Conservation (phyloP, 495 filamentous ascomycete species). For the Gamarada debralockiae region DNA sequence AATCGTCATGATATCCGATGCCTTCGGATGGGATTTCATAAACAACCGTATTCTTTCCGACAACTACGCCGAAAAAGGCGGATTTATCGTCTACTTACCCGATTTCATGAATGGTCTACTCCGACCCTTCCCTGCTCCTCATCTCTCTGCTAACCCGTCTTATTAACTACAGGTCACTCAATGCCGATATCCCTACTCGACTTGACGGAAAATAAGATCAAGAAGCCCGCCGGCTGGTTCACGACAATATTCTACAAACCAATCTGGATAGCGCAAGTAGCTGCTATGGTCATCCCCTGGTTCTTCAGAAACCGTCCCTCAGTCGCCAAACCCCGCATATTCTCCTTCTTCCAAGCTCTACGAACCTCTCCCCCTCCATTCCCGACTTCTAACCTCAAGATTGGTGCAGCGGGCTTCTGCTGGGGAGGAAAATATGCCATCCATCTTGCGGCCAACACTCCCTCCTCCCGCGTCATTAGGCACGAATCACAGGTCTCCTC, state of each 20-base stretch:
- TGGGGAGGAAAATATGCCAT: constrained; percentile 55
- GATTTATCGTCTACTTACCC: constrained; percentile 49
- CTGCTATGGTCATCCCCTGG: constrained; percentile 31
- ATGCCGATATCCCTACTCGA: not conserved
- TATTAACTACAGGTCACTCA: constrained; percentile 19
- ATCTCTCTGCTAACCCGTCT: not conserved
- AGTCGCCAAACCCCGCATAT: constrained; percentile 38
- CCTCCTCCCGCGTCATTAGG: constrained; percentile 14
- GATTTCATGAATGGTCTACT: constrained; percentile 58
- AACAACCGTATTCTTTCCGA: constrained; percentile 54
- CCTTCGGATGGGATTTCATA: constrained; percentile 53
- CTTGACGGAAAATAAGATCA: constrained; percentile 6
- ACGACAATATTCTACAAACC: constrained; percentile 22
- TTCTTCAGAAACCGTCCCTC: constrained; percentile 30
- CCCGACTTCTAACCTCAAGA: constrained; percentile 15
- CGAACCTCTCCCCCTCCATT: constrained; percentile 28
- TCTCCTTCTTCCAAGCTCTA: constrained; percentile 41
- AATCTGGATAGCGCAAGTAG: constrained; percentile 3
- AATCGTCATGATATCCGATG: constrained; percentile 52
- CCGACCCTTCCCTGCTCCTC: not conserved
- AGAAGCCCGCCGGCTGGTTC: not conserved
- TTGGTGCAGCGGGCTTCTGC: constrained; percentile 54
- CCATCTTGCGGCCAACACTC: constrained; percentile 34
- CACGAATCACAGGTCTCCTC: constrained; percentile 22
- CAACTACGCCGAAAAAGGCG: constrained; percentile 43